phyloP scores from a whole-genome alignment of 306 rosid species.

The Glycyrrhiza uralensis region DNA sequence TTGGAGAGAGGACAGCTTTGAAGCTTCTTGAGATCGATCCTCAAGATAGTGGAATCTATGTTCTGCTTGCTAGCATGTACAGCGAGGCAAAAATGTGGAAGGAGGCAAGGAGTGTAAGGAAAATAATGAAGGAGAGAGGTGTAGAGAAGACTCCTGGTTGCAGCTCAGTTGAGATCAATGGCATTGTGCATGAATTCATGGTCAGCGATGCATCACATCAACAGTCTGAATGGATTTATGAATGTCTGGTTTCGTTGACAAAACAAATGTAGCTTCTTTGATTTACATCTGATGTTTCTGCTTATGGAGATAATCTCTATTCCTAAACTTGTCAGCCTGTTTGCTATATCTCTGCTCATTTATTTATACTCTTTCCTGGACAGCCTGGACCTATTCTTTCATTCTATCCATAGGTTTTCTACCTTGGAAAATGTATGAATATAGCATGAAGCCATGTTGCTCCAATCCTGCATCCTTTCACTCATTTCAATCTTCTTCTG shows the following conservation, averaged over 20 bases:
- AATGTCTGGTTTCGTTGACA: constrained; percentile 53
- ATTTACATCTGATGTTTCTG: constrained; percentile 6
- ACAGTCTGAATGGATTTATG: constrained; percentile 35
- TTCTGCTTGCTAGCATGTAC: constrained; percentile 67
- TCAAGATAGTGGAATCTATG: constrained; percentile 63
- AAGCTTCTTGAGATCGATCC: constrained; percentile 83
- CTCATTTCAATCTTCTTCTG: not conserved
- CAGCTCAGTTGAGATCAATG: constrained; percentile 64
- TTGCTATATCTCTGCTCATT: constrained; percentile 9
- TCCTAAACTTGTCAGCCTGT: constrained; percentile 21
- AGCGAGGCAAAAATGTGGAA: constrained; percentile 68
- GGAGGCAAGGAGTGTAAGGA: constrained; percentile 45
- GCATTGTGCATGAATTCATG: constrained; percentile 52
- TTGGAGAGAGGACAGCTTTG: constrained; percentile 67
- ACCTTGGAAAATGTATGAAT: not conserved
- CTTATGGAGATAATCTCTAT: not conserved
- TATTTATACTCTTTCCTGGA: constrained; percentile 16
- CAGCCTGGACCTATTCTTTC: not conserved
- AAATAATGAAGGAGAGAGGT: constrained; percentile 52
- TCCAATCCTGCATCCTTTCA: constrained; percentile 4
- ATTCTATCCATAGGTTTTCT: not conserved
- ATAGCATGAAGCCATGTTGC: not conserved
- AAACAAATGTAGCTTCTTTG: constrained; percentile 41
- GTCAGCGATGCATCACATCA: constrained; percentile 54
- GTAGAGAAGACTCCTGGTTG: constrained; percentile 72